Percentiles rank a stretch among this genome's conserved stretches.
phyloP scores from a whole-genome alignment of 78 protist genomes.

The Acrasis kona region DNA sequence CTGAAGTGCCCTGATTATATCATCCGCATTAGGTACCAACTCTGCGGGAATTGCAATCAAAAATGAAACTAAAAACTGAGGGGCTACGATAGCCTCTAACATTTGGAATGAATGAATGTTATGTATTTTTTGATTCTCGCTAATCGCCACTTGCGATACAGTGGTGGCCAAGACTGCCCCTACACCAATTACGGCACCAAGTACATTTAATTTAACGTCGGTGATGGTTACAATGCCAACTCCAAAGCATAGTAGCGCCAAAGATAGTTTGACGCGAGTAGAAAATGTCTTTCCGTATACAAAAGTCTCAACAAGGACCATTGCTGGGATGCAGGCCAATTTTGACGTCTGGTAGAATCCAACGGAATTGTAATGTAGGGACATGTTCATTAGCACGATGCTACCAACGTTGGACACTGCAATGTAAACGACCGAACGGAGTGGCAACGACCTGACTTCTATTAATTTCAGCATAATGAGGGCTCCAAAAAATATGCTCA shows the following conservation, averaged over 20 bases:
- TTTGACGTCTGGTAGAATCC: slow-evolving; percentile 46
- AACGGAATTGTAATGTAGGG: slow-evolving; percentile 33
- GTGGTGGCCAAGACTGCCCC: slow-evolving; percentile 21
- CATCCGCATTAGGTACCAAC: slow-evolving; percentile 15
- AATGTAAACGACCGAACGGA: no score
- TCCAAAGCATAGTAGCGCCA: slow-evolving; percentile 4
- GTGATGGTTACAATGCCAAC: slow-evolving; percentile 4
- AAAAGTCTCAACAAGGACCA: background rate
- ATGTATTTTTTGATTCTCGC: slow-evolving; percentile 21
- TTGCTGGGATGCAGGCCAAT: background rate
- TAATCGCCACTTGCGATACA: slow-evolving; percentile 12
- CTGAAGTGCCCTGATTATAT: background rate
- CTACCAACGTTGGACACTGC: background rate
- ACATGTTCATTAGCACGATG: slow-evolving; percentile 32
- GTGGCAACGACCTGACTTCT: no score
- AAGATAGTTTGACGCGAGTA: background rate
- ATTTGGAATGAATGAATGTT: background rate
- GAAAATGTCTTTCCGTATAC: background rate
- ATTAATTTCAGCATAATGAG: no score
- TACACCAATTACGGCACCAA: slow-evolving; percentile 13
- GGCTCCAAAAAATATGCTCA: no score
- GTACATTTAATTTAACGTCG: slow-evolving; percentile 18
- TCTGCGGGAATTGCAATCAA: background rate
- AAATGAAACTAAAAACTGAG: slow-evolving; percentile 6
- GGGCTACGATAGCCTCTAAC: slow-evolving; percentile 12